These are phyloP conservation scores for Larix sibirica DNA, from an alignment of 83 land plant species.

Conservation along the genomic window DNA sequence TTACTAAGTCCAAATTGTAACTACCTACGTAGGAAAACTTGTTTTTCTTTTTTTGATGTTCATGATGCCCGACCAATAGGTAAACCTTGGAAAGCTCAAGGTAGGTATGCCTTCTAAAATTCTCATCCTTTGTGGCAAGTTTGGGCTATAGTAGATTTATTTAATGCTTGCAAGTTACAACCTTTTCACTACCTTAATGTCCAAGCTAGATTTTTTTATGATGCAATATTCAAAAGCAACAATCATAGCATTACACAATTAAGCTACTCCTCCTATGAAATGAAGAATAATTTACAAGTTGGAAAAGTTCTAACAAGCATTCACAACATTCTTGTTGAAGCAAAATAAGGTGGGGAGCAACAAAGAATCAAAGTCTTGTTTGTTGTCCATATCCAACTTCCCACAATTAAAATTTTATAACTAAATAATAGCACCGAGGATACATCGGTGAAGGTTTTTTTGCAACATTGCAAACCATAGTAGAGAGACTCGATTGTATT, in stretches of 20 bases:
- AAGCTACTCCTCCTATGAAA: background rate
- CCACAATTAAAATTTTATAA: constrained; percentile 18
- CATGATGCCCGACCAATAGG: background rate
- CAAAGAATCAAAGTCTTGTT: constrained; percentile 33
- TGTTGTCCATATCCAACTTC: constrained; percentile 38
- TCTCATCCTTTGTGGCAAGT: too few species aligned
- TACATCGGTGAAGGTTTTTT: too few species aligned
- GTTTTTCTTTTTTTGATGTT: constrained; percentile 1
- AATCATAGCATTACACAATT: constrained; percentile 5
- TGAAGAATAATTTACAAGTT: background rate
- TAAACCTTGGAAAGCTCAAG: constrained; percentile 1
- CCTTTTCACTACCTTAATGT: constrained; percentile 13
- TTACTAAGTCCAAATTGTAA: constrained; percentile 13
- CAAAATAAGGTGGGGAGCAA: constrained; percentile 63
- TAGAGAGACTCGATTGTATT: too few species aligned
- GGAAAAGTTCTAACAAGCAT: background rate
- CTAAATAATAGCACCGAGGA: too few species aligned
- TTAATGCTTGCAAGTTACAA: constrained; percentile 6
- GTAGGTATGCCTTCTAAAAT: background rate
- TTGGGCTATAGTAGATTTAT: too few species aligned
- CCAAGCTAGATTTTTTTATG: constrained; percentile 4
- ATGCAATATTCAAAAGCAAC: background rate
- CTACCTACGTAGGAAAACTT: constrained; percentile 11
- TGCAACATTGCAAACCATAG: too few species aligned
- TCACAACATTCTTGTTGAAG: constrained; percentile 89